Conservation (phyloP, 805 yeast species). For the Lipomyces starkeyi region DNA sequence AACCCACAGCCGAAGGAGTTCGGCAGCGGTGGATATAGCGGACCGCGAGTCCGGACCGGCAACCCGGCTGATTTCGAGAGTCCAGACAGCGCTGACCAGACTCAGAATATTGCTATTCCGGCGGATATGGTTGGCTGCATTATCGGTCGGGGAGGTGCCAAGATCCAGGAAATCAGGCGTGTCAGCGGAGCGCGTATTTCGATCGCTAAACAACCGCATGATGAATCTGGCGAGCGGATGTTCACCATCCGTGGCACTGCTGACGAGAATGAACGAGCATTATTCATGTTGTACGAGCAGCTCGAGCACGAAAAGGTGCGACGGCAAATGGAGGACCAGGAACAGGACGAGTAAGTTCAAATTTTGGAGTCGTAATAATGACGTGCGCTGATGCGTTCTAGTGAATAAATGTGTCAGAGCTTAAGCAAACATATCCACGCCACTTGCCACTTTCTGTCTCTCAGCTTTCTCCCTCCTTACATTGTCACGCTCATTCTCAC, state of each 20-base stretch:
- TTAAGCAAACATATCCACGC: not conserved
- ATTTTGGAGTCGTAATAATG: not conserved
- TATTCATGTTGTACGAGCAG: constrained; percentile 59
- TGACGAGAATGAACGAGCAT: constrained; percentile 63
- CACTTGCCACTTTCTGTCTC: not conserved
- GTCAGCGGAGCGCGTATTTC: constrained; percentile 78
- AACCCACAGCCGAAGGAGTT: constrained; percentile 50
- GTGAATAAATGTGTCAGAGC: not conserved
- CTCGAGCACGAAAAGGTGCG: constrained; percentile 62
- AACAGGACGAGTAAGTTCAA: constrained; percentile 4
- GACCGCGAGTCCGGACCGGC: constrained; percentile 30
- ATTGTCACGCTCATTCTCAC: constrained; percentile 3
- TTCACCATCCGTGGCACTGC: constrained; percentile 73
- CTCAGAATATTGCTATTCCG: constrained; percentile 57
- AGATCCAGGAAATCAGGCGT: constrained; percentile 85
- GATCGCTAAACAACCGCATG: constrained; percentile 70
- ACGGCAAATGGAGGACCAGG: constrained; percentile 39
- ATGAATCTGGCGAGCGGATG: constrained; percentile 63
- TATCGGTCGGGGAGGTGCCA: constrained; percentile 82
- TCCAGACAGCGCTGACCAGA: constrained; percentile 39
- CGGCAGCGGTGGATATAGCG: constrained; percentile 14
- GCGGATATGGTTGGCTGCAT: constrained; percentile 87
- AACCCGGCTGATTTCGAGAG: constrained; percentile 33
- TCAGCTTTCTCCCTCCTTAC: not conserved
- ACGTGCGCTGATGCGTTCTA: not conserved